Percentiles rank a stretch among this genome's conserved stretches.
Evolutionary conservation across 306 rosid genomes (phyloP).

Genomic region (Inga laurina): DNA sequence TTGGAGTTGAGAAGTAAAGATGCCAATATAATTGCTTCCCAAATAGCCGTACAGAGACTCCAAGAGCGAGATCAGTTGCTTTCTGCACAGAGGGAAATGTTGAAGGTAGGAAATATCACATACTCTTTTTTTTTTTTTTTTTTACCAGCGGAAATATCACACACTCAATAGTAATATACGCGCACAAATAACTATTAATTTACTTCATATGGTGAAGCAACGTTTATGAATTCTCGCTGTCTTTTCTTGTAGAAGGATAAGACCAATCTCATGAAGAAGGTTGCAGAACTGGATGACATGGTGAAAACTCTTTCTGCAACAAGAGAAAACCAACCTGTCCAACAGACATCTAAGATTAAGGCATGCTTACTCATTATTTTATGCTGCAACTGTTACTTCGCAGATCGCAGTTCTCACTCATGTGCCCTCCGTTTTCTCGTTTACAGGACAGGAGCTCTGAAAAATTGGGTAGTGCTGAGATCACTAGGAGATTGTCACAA

Average conservation of each 20-base stretch:
- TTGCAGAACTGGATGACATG: conserved; percentile 80
- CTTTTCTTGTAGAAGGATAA: conserved; percentile 67
- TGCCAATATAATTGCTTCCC: conserved; percentile 56
- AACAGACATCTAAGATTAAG: conserved; percentile 50
- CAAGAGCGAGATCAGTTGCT: conserved; percentile 82
- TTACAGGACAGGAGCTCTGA: conserved; percentile 49
- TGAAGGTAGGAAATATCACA: conserved; percentile 57
- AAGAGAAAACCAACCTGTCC: conserved; percentile 37
- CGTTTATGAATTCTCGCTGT: conserved; percentile 27
- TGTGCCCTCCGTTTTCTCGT: conserved; percentile 22
- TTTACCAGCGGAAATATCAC: neutral
- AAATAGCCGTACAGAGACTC: conserved; percentile 65
- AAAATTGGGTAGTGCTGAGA: conserved; percentile 49
- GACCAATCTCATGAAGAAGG: conserved; percentile 62
- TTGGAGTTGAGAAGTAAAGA: conserved; percentile 60
- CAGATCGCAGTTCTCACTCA: neutral
- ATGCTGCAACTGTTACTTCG: neutral
- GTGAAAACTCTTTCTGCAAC: conserved; percentile 56
- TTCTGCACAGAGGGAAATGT: conserved; percentile 83
- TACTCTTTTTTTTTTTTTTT: no score
- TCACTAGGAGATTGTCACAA: conserved; percentile 55
- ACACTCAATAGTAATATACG: neutral
- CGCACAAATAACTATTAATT: neutral
- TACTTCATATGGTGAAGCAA: neutral
- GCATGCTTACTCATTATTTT: conserved; percentile 31